Evolutionary conservation across 345 rosid species (phyloP).

Genomic region (Euphorbia lathyris): DNA sequence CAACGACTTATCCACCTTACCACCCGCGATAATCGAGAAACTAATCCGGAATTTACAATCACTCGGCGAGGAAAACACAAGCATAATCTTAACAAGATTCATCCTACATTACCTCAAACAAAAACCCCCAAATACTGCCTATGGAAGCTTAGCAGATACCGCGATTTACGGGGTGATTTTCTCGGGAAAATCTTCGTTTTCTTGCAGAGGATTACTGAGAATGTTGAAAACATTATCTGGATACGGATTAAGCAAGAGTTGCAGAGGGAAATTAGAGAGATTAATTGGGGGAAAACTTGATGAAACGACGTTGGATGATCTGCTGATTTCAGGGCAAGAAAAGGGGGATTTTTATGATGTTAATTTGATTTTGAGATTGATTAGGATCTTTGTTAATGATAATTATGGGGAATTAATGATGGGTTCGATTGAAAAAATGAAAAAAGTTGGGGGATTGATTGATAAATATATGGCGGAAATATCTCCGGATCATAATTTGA

Average conservation of each 20-base stretch:
- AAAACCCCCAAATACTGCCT: conserved; percentile 13
- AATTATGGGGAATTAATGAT: not conserved
- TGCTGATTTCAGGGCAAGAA: conserved; percentile 47
- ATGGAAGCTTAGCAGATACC: conserved; percentile 46
- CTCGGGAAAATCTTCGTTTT: conserved; percentile 40
- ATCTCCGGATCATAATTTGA: conserved; percentile 69
- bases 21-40: conserved; percentile 49
- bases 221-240: conserved; percentile 51
- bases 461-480: conserved; percentile 68
- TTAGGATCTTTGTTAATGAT: conserved; percentile 41
- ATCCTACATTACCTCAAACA: conserved; percentile 65
- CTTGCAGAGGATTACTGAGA: conserved; percentile 62
- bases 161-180: conserved; percentile 56
- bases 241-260: conserved; percentile 48
- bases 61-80: conserved; percentile 42
- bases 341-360: conserved; percentile 59
- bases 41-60: conserved; percentile 48
- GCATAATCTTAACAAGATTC: conserved; percentile 62
- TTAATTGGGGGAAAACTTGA: conserved; percentile 61
- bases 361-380: conserved; percentile 53
- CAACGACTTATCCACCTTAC: conserved; percentile 45
- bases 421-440: conserved; percentile 28
- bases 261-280: conserved; percentile 56
- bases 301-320: conserved; percentile 73
- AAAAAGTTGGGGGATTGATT: conserved; percentile 49